These are phyloP conservation scores for Microdochium paspali DNA, from an alignment of 2,329 filamentous ascomycete genomes.

Conservation along the genomic window DNA sequence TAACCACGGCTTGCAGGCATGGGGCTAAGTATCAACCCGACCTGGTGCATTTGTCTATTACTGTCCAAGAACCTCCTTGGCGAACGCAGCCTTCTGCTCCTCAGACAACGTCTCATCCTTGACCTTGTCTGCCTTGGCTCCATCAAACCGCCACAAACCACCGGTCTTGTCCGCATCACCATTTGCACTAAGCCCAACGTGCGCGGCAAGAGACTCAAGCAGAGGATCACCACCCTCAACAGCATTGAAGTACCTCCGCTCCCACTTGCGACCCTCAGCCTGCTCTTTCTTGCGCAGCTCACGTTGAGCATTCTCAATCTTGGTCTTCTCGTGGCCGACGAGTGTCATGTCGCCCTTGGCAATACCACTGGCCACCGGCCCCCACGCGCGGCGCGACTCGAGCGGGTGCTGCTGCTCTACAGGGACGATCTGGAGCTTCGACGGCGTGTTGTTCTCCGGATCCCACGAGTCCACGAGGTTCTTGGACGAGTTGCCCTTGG, in stretches of 20 bases:
- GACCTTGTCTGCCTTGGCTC: slow-evolving; percentile 31
- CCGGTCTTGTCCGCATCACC: slow-evolving; percentile 53
- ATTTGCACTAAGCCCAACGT: slow-evolving; percentile 35
- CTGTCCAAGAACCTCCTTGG: slow-evolving; percentile 21
- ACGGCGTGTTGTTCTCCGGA: slow-evolving; percentile 17
- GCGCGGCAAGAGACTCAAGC: slow-evolving; percentile 32
- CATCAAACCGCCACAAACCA: slow-evolving; percentile 49
- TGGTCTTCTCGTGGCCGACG: slow-evolving; percentile 62
- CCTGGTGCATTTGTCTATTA: slow-evolving; percentile 1
- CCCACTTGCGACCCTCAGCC: slow-evolving; percentile 63
- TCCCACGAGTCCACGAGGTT: slow-evolving; percentile 27
- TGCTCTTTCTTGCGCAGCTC: slow-evolving; percentile 49
- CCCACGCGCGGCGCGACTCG: slow-evolving; percentile 75
- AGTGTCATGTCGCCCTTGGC: slow-evolving; percentile 64
- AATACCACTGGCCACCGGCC: slow-evolving; percentile 64
- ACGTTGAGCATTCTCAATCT: slow-evolving; percentile 75
- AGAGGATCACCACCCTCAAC: slow-evolving; percentile 31
- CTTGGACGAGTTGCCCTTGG: slow-evolving; percentile 18
- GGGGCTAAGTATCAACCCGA: no score
- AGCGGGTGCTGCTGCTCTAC: slow-evolving; percentile 67
- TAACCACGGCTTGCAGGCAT: no score
- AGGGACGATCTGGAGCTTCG: slow-evolving; percentile 28
- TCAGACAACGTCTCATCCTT: slow-evolving; percentile 19
- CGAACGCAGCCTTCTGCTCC: slow-evolving; percentile 27
- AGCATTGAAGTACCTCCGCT: slow-evolving; percentile 70